These are phyloP conservation scores for Comarum palustre DNA, from an alignment of 306 rosid genomes.

Conservation along the genomic window DNA sequence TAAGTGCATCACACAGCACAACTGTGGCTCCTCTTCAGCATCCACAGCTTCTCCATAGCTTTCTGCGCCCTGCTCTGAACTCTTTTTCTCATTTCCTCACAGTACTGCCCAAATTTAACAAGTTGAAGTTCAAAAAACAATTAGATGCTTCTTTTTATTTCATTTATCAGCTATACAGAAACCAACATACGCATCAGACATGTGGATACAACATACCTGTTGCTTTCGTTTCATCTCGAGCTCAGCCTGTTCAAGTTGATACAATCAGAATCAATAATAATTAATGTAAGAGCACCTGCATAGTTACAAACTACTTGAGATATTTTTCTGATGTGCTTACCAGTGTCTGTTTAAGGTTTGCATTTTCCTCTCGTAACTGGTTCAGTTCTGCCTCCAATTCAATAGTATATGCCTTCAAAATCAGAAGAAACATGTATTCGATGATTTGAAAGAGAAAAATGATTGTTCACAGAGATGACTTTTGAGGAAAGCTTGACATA, in stretches of 20 bases:
- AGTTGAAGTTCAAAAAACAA: background rate
- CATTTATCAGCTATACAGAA: background rate
- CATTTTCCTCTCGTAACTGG: constrained; percentile 66
- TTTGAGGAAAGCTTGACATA: background rate
- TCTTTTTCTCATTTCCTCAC: constrained; percentile 50
- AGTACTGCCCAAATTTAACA: constrained; percentile 34
- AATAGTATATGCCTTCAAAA: constrained; percentile 76
- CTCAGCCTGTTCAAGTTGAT: constrained; percentile 49
- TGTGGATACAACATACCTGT: constrained; percentile 47
- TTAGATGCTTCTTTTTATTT: background rate
- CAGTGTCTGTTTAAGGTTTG: constrained; percentile 70
- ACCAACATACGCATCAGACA: background rate
- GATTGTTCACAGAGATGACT: background rate
- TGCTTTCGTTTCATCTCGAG: constrained; percentile 63
- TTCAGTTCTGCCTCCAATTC: constrained; percentile 86
- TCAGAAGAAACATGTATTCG: background rate
- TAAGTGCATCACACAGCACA: constrained; percentile 41
- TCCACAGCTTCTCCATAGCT: constrained; percentile 52
- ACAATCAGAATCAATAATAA: constrained; percentile 17
- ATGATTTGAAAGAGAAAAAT: background rate
- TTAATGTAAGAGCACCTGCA: background rate
- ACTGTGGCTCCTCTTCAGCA: constrained; percentile 59
- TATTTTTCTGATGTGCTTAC: constrained; percentile 34
- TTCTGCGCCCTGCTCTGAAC: constrained; percentile 56
- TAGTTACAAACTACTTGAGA: background rate